phyloP scores from a whole-genome alignment of 2,329 filamentous ascomycete species.

The Trichoderma atroviride region DNA sequence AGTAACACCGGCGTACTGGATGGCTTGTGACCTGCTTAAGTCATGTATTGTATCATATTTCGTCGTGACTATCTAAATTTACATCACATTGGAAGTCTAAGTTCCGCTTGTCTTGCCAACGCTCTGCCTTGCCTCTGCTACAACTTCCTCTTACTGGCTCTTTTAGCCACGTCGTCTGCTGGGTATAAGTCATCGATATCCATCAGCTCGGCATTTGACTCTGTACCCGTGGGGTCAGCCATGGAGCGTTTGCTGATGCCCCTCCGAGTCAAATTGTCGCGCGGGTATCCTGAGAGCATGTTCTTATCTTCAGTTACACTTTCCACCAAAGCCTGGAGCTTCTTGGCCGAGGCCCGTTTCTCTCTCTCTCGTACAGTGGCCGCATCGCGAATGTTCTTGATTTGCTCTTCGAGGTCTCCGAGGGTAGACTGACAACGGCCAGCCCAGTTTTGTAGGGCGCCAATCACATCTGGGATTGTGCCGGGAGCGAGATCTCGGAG shows the following conservation, averaged over 20 bases:
- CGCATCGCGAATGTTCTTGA: constrained; percentile 63
- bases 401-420: constrained; percentile 73
- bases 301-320: constrained; percentile 51
- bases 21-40: constrained; percentile 29
- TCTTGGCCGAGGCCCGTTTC: constrained; percentile 50
- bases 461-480: constrained; percentile 68
- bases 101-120: constrained; percentile 25
- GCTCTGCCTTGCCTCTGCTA: constrained; percentile 34
- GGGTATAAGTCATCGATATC: constrained; percentile 58
- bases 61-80: constrained; percentile 34
- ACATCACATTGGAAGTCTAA: background rate
- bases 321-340: constrained; percentile 53
- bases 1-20: constrained; percentile 28
- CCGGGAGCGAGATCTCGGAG: constrained; percentile 82
- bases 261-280: constrained; percentile 35
- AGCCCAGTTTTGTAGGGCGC: constrained; percentile 73
- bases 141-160: constrained; percentile 58
- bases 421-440: constrained; percentile 76
- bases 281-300: constrained; percentile 27
- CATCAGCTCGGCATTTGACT: constrained; percentile 52
- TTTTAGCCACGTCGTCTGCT: constrained; percentile 53
- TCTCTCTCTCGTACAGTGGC: constrained; percentile 58
- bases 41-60: constrained; percentile 33
- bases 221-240: constrained; percentile 45
- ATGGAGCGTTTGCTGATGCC: constrained; percentile 42